Conservation (phyloP, 164 flowering plant genomes). For the Piper betle region DNA sequence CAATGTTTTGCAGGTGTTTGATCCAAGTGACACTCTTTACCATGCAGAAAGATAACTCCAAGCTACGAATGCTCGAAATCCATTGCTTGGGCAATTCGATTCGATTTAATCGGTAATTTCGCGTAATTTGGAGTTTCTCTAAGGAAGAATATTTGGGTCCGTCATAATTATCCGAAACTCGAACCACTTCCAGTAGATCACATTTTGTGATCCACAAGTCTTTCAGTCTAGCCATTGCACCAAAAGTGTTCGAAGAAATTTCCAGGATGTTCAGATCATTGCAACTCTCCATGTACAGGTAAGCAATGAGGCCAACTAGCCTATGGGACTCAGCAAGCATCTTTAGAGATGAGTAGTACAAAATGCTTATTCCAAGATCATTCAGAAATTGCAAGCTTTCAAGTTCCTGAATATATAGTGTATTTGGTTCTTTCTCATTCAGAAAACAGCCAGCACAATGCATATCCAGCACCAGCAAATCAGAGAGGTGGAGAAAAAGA, state of each 20-base stretch:
- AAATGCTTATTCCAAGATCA: constrained; percentile 2
- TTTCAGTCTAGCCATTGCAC: not conserved
- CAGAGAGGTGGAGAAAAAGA: not conserved
- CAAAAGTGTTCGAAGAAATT: not conserved
- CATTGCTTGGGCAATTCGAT: not conserved
- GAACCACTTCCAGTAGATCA: not conserved
- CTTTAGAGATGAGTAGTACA: not conserved
- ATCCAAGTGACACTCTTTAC: constrained; percentile 8
- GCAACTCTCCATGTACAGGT: not conserved
- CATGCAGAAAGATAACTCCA: not conserved
- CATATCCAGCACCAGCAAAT: constrained; percentile 4
- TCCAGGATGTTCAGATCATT: not conserved
- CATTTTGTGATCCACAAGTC: constrained; percentile 2
- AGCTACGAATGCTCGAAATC: not conserved
- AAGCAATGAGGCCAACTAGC: not conserved
- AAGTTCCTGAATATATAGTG: not conserved
- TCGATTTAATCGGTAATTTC: not conserved
- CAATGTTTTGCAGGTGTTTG: not conserved
- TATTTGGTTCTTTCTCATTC: not conserved
- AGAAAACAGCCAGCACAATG: not conserved
- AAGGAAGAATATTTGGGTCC: not conserved
- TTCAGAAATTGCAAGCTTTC: constrained; percentile 4
- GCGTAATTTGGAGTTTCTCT: not conserved
- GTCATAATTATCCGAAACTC: not conserved
- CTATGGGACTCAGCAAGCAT: not conserved